Evolutionary conservation across 1,284 basidiomycete genomes (phyloP).

Genomic region (Trametes versicolor): DNA sequence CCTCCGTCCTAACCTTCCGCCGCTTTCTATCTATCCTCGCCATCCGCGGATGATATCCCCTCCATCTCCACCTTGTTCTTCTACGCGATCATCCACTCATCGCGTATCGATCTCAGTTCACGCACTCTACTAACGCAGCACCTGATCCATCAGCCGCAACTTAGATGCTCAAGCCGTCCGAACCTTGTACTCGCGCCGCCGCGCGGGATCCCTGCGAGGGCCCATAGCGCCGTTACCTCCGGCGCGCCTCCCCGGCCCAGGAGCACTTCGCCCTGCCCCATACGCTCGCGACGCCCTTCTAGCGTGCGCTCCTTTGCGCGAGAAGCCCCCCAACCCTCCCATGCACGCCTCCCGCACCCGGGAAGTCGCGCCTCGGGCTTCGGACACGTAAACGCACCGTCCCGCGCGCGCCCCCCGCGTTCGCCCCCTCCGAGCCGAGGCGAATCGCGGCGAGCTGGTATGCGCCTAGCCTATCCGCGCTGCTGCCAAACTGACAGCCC

Average conservation of each 20-base stretch:
- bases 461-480: background rate
- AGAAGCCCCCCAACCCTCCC: constrained; percentile 2
- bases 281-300: constrained; percentile 8
- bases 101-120: constrained; percentile 13
- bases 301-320: constrained; percentile 12
- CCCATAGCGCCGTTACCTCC: background rate
- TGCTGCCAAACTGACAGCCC: background rate
- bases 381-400: constrained; percentile 1
- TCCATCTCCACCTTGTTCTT: constrained; percentile 12
- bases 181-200: background rate
- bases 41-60: constrained; percentile 2
- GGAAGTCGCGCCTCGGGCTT: background rate
- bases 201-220: background rate
- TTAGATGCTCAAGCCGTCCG: background rate
- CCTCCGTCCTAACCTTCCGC: background rate
- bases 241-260: constrained; percentile 5
- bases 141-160: constrained; percentile 3
- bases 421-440: background rate
- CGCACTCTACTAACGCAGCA: background rate
- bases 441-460: background rate
- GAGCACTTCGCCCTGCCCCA: background rate
- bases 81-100: constrained; percentile 6
- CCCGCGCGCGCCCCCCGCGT: no score
- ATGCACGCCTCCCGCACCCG: constrained; percentile 2
- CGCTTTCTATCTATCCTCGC: background rate